phyloP scores from a whole-genome alignment of 2,329 filamentous ascomycete species.

The Pseudocercospora fijiensis region DNA sequence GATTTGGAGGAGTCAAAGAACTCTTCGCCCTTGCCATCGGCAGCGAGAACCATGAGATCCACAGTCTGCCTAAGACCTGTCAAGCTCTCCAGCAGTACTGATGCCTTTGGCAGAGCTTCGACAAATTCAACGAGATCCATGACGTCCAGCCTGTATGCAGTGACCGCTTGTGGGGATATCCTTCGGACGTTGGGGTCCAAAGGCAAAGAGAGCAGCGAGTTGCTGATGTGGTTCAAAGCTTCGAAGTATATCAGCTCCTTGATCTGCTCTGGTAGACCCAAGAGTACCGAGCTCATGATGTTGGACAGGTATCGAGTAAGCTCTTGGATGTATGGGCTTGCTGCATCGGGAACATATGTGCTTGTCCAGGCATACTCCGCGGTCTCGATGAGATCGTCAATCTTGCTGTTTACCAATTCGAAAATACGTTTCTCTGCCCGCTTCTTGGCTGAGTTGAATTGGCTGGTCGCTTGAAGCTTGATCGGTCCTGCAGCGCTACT shows the following conservation, averaged over 20 bases:
- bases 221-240: conserved; percentile 84
- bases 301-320: conserved; percentile 89
- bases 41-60: conserved; percentile 68
- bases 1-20: conserved; percentile 89
- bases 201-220: conserved; percentile 58
- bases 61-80: conserved; percentile 94
- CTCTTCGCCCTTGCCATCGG: conserved; percentile 80
- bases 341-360: conserved; percentile 63
- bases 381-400: conserved; percentile 94
- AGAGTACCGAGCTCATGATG: conserved; percentile 92
- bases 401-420: conserved; percentile 97
- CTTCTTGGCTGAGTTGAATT: conserved; percentile 89
- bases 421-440: conserved; percentile 97
- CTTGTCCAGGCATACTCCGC: conserved; percentile 93
- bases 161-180: conserved; percentile 84
- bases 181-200: conserved; percentile 74
- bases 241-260: conserved; percentile 98
- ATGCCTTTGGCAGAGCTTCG: conserved; percentile 72
- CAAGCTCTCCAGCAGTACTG: conserved; percentile 83
- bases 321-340: conserved; percentile 93
- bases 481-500: conserved; percentile 78
- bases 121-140: conserved; percentile 84
- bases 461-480: conserved; percentile 75
- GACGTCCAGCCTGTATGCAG: conserved; percentile 78
- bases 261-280: conserved; percentile 91